Percentiles rank a stretch among this genome's conserved stretches.
Conservation (phyloP, 2,329 filamentous ascomycete species). For the Arthrobotrys sphaeroides region DNA sequence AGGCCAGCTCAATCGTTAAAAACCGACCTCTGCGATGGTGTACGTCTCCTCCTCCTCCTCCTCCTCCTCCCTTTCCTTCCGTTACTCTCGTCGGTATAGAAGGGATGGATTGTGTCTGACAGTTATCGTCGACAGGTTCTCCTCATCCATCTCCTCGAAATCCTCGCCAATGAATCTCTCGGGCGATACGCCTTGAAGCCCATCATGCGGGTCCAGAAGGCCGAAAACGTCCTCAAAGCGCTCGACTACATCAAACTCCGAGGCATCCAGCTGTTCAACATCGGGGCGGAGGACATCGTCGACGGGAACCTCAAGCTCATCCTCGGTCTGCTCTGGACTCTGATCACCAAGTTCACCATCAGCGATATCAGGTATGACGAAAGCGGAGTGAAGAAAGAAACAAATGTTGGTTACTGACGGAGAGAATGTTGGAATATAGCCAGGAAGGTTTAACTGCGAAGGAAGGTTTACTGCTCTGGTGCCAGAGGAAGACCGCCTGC, state of each 20-base stretch:
- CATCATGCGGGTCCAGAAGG: constrained; percentile 93
- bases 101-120: no score
- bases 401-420: not conserved
- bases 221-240: constrained; percentile 97
- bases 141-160: constrained; percentile 96
- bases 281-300: constrained; percentile 96
- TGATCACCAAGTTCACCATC: constrained; percentile 97
- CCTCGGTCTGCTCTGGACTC: constrained; percentile 94
- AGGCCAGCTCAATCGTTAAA: constrained; percentile 85
- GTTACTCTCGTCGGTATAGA: no score
- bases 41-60: constrained; percentile 64
- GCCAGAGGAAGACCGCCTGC: constrained; percentile 96
- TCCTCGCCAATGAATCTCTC: constrained; percentile 90
- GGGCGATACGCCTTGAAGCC: constrained; percentile 96
- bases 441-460: constrained; percentile 97
- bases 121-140: constrained; percentile 71
- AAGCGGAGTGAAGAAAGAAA: not conserved
- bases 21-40: constrained; percentile 89
- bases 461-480: constrained; percentile 94
- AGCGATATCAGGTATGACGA: constrained; percentile 82
- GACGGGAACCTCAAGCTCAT: constrained; percentile 98
- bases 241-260: constrained; percentile 91
- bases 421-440: constrained; percentile 50
- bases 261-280: constrained; percentile 97
- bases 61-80: not conserved